These are phyloP conservation scores for Uronychia setigera DNA, from an alignment of 73 alveolate species.

Conservation along the genomic window DNA sequence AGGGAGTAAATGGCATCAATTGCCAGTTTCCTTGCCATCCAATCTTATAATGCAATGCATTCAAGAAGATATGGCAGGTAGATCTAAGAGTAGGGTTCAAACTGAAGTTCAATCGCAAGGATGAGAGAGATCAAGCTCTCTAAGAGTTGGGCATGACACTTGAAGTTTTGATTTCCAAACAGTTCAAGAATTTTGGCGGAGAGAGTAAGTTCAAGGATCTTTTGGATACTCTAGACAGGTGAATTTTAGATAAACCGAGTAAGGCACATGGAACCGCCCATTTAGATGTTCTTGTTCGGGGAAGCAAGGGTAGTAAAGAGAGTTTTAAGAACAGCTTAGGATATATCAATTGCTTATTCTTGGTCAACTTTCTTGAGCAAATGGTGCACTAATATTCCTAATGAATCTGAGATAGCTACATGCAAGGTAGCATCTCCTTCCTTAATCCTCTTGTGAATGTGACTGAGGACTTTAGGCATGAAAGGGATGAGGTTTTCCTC, in stretches of 20 bases:
- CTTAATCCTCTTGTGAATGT: constrained; percentile 57
- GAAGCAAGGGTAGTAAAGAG: neutral
- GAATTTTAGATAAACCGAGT: neutral
- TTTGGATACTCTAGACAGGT: neutral
- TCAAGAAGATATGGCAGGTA: constrained; percentile 83
- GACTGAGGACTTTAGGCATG: constrained; percentile 44
- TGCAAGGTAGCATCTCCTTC: constrained; percentile 58
- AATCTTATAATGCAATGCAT: constrained; percentile 83
- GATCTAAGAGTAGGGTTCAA: constrained; percentile 83
- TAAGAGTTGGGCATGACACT: constrained; percentile 79
- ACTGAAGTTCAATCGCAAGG: constrained; percentile 87
- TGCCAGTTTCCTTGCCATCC: constrained; percentile 88
- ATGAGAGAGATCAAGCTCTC: constrained; percentile 84
- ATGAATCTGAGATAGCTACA: constrained; percentile 45
- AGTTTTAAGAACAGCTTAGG: neutral
- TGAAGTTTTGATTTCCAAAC: constrained; percentile 45
- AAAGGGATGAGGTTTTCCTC: constrained; percentile 68
- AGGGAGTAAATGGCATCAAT: constrained; percentile 89
- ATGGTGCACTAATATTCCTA: constrained; percentile 66
- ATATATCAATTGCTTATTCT: neutral
- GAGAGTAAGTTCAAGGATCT: neutral
- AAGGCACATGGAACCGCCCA: neutral
- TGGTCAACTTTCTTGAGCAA: constrained; percentile 43
- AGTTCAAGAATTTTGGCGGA: constrained; percentile 30
- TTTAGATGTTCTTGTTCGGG: neutral